Conservation (phyloP, 768 basidiomycete species). For the Boletus rex-veris region DNA sequence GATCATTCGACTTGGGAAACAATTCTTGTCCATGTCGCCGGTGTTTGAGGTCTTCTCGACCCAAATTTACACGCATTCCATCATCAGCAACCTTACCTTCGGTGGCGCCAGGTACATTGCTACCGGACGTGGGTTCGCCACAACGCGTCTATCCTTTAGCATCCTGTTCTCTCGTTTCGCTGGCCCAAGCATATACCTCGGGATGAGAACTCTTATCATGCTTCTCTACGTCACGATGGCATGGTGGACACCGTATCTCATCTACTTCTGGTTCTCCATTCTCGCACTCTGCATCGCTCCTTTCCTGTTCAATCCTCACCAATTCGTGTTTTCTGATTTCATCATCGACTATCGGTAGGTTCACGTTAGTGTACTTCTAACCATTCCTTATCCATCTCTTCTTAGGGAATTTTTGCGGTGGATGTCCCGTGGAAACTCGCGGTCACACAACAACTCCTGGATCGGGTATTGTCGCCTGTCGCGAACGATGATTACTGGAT, state of each 20-base stretch:
- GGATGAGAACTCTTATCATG: constrained; percentile 89
- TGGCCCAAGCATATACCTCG: constrained; percentile 96
- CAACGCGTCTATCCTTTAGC: constrained; percentile 89
- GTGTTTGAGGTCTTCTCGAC: constrained; percentile 98
- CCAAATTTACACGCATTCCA: constrained; percentile 97
- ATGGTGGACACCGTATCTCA: constrained; percentile 86
- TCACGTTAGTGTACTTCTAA: neutral
- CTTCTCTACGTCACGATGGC: constrained; percentile 91
- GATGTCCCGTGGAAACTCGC: constrained; percentile 99
- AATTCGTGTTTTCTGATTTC: constrained; percentile 96
- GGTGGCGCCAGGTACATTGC: constrained; percentile 99
- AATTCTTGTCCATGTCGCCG: constrained; percentile 91
- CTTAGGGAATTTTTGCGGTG: constrained; percentile 92
- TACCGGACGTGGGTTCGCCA: constrained; percentile 98
- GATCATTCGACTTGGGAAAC: constrained; percentile 86
- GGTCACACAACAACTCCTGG: constrained; percentile 97
- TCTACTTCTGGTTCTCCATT: constrained; percentile 98
- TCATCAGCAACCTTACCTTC: constrained; percentile 93
- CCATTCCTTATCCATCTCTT: neutral
- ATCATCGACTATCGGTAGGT: constrained; percentile 89
- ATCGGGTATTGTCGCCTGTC: constrained; percentile 98
- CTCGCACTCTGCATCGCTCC: constrained; percentile 89
- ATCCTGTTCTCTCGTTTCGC: constrained; percentile 98
- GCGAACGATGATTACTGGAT: constrained; percentile 99
- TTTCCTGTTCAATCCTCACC: constrained; percentile 99